Conservation (phyloP, 2,329 filamentous ascomycete genomes). For the Pseudocercospora eumusae region DNA sequence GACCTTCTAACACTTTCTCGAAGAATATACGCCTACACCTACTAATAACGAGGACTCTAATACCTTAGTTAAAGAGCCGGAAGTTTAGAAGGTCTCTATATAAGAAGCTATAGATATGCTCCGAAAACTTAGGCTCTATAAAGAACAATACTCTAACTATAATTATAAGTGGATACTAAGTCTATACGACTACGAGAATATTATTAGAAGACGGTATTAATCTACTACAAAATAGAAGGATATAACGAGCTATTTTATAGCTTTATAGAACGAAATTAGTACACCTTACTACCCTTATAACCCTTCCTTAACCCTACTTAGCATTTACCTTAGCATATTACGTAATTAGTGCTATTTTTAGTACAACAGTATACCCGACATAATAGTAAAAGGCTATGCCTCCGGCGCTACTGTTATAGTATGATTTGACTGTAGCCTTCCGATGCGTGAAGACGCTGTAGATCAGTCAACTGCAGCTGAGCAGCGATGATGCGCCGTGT, state of each 20-base stretch:
- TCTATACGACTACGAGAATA: background rate
- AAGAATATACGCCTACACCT: background rate
- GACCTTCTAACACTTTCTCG: background rate
- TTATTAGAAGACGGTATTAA: background rate
- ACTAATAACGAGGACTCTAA: background rate
- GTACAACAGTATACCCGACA: too few relatives aligned
- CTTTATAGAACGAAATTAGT: background rate
- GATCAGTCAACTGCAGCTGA: background rate
- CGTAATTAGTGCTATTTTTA: too few relatives aligned
- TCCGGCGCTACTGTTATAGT: too few relatives aligned
- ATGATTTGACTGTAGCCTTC: too few relatives aligned
- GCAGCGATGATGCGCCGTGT: constrained; percentile 3
- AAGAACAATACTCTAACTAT: background rate
- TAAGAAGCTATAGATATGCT: background rate
- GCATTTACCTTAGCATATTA: too few relatives aligned
- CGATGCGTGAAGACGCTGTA: too few relatives aligned
- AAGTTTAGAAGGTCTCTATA: background rate
- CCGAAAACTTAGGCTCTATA: background rate
- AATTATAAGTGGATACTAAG: background rate
- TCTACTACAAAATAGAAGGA: background rate
- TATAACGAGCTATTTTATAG: background rate
- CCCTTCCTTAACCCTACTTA: background rate
- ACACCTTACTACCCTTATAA: background rate
- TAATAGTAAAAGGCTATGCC: too few relatives aligned
- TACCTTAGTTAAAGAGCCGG: background rate